Evolutionary conservation across 345 rosid species (phyloP).

Genomic region (Ailanthus altissimus): DNA sequence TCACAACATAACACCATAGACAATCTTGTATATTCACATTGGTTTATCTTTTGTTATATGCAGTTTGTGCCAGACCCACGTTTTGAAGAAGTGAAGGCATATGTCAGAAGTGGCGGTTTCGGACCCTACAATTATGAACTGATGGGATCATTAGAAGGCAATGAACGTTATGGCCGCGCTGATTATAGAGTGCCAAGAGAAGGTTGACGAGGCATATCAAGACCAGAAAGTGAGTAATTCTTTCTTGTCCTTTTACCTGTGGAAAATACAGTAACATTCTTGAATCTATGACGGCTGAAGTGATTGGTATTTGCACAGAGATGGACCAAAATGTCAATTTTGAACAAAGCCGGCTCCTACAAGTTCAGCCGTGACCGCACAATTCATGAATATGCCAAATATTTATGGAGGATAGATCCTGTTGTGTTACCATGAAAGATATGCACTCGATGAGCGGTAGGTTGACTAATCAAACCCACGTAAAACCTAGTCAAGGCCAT

Average conservation of each 20-base stretch:
- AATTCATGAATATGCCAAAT: conserved; percentile 60
- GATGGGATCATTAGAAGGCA: conserved; percentile 58
- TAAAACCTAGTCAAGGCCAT: no score
- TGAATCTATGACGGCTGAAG: background rate
- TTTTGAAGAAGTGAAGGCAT: conserved; percentile 55
- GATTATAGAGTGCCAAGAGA: conserved; percentile 61
- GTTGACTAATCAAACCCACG: no score
- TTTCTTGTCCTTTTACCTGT: background rate
- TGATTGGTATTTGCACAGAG: conserved; percentile 30
- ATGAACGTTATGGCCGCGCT: conserved; percentile 51
- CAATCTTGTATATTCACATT: background rate
- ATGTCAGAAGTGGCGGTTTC: conserved; percentile 45
- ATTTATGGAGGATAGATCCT: conserved; percentile 53
- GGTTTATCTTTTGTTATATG: background rate
- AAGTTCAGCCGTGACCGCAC: conserved; percentile 67
- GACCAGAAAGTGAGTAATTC: conserved; percentile 48
- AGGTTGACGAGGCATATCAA: conserved; percentile 55
- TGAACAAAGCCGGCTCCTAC: conserved; percentile 63
- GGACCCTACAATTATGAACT: conserved; percentile 47
- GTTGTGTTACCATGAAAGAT: conserved; percentile 38
- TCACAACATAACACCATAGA: background rate
- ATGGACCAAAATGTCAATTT: conserved; percentile 62
- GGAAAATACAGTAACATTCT: background rate
- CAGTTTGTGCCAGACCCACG: conserved; percentile 46
- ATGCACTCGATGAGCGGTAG: no score